Base-by-base conservation (phyloP, 2,329 filamentous ascomycete species). In the Metarhizium sp. region DNA sequence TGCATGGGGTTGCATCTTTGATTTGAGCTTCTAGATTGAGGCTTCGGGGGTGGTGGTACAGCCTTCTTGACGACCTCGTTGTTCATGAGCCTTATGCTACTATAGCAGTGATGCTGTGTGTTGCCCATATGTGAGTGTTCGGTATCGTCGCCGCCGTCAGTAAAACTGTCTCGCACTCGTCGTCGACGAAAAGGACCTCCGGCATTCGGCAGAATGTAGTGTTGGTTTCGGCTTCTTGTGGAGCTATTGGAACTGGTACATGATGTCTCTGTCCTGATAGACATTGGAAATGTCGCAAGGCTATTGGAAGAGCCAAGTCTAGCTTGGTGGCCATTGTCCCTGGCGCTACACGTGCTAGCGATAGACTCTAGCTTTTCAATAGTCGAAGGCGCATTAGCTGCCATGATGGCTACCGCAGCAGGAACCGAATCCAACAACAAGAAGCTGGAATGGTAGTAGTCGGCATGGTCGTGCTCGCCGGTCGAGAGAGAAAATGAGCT, bases 161-260 rank as follows among this genome's bases (percentile, higher is more conserved):
- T 38, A 36, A 47, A 42, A n/a, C 8, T 48, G 3, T 42, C 47
- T 48, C 18, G 48, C 32, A 50, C 32, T 36, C 52, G 42, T 14
- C 36, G 29, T n/a, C 14, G 55, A 34, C 32, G 20, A 14, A 51
- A 20, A 16, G 49, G 56, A 6, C 43, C 25, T 16, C 40, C 48
- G 10, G 18, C 25, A 34, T 51, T 64, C 58, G 38, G 54, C 55
- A 52, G 58, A 50, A 10, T 55, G 43, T 52, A 56, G 51, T 36
- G 61, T 46, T 30, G 47, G 18, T 45, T 49, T 38, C 43, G 56
- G 56, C 51, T 57, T 48, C 14, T 54, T 42, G 50, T 52, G 53
- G 48, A 57, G 55, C 54, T 54, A 50, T 34, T 57, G 58, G 54
- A 66, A 55, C 34, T 61, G 58, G 54, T 59, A 59, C 34, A 66